Evolutionary conservation across 257 asterid species (phyloP), one percentile per base, ranked within the genome.

Genomic region (Fraxinus quadrangulata): DNA sequence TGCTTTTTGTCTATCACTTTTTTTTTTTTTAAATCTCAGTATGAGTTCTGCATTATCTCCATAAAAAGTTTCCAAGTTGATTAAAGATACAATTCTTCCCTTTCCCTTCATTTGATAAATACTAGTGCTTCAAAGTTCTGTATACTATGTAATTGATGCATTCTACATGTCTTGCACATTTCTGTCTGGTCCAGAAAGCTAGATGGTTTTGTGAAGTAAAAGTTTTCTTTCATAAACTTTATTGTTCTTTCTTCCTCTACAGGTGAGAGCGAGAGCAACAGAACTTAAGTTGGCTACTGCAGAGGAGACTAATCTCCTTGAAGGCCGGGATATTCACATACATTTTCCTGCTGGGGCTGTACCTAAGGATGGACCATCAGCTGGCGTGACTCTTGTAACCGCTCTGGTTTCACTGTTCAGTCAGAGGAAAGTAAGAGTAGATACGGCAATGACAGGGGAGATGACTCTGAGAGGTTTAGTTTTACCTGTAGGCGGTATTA

Each of bases 321-420:
- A 93, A 74, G 97, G 97, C 72, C 91, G 92, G 70, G 99, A 93
- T 87, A 79, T 96, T 76, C 99, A 96, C 81, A 92, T 96, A 79
- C 99, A 96, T 88, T 93, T 93, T 81, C 99, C 99, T 39, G 99
- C 98, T 56, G 98, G 99, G 51, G 99, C 98, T 54, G 96, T 96
- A 72, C 99, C 99, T 5, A 96, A 96, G 81, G 98, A 96, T 81
- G 99, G 98, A 56, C 99, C 99, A 8, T 96, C 98, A 78, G 99
- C 99, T 81, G 99, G 99, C 79, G 93, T 96, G 82, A 92, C 98
- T 78, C 98, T 96, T 81, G 99, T 96, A 72, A 96, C 99, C 71
- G 86, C 98, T 17, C 88, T 96, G 80, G 99, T 96, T 87, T 96
- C 99, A 75, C 96, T 96, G 73, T 92, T 96, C 89, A 93, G 96